Evolutionary conservation across 306 rosid genomes (phyloP).

Genomic region (Cicer yamashitae): DNA sequence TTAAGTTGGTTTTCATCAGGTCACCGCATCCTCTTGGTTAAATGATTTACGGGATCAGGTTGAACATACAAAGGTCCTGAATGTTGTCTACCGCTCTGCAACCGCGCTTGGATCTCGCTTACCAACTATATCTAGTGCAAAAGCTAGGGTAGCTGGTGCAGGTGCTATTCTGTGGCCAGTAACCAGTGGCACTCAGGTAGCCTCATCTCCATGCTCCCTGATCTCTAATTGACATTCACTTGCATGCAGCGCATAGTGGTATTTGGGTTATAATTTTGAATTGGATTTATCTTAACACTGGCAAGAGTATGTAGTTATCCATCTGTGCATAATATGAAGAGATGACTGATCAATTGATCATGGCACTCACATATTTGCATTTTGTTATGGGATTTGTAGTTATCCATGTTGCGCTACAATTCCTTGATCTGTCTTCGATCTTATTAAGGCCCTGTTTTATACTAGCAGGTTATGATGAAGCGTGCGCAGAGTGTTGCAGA

Average conservation of each 20-base stretch:
- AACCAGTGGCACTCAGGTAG: constrained; percentile 92
- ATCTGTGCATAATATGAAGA: constrained; percentile 14
- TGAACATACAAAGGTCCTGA: constrained; percentile 84
- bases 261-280: constrained; percentile 28
- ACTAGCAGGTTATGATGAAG: constrained; percentile 79
- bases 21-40: constrained; percentile 91
- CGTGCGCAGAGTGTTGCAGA: constrained; percentile 94
- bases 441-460: constrained; percentile 39
- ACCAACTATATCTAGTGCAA: constrained; percentile 92
- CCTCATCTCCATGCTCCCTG: constrained; percentile 9
- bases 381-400: constrained; percentile 21
- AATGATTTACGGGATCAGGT: constrained; percentile 94
- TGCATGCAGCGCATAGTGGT: neutral
- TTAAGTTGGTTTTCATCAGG: constrained; percentile 56
- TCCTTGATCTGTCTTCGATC: constrained; percentile 1
- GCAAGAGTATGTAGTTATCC: constrained; percentile 20
- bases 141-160: constrained; percentile 89
- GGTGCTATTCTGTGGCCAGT: constrained; percentile 88
- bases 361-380: neutral
- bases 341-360: constrained; percentile 28
- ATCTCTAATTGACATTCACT: constrained; percentile 13
- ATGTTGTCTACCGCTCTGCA: constrained; percentile 93
- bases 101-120: constrained; percentile 88
- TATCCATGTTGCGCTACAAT: neutral
- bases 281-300: neutral